Percentiles rank a stretch among this genome's conserved stretches.
phyloP scores from a whole-genome alignment of 2,329 filamentous ascomycete genomes.

The Sporothrix mexicana region DNA sequence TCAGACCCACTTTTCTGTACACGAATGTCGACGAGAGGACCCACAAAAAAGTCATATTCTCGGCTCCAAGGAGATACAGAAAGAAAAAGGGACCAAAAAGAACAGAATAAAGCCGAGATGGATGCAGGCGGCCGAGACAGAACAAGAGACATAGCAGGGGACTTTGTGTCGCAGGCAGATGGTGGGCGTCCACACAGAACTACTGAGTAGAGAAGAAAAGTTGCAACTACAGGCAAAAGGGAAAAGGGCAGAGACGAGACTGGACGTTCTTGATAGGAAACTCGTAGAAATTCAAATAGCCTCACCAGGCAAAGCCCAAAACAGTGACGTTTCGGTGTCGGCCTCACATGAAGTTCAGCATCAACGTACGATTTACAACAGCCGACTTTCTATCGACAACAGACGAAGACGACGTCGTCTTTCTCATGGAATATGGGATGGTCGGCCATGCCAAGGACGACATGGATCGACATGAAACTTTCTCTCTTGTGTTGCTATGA shows the following conservation, averaged over 20 bases:
- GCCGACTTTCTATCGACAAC: not conserved
- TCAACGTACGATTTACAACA: too few relatives aligned
- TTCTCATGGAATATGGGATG: not conserved
- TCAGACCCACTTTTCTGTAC: too few relatives aligned
- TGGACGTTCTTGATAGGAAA: not conserved
- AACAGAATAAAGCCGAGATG: not conserved
- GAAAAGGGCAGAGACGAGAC: conserved; percentile 3
- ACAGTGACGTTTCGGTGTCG: not conserved
- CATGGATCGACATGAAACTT: conserved; percentile 18
- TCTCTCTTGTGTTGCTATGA: not conserved
- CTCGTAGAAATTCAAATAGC: not conserved
- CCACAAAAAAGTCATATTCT: too few relatives aligned
- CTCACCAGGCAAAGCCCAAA: too few relatives aligned
- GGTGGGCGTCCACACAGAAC: not conserved
- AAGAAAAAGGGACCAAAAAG: too few relatives aligned
- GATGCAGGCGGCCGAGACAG: conserved; percentile 6
- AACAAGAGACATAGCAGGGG: conserved; percentile 7
- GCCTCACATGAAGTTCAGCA: too few relatives aligned
- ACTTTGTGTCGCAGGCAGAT: too few relatives aligned
- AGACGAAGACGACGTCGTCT: not conserved
- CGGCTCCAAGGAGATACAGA: too few relatives aligned
- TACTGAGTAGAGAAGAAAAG: too few relatives aligned
- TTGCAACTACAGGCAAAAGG: not conserved
- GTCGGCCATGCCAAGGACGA: not conserved
- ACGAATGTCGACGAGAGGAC: too few relatives aligned